phyloP scores from a whole-genome alignment of 1,139 yeast species.

The Taphrina communis region DNA sequence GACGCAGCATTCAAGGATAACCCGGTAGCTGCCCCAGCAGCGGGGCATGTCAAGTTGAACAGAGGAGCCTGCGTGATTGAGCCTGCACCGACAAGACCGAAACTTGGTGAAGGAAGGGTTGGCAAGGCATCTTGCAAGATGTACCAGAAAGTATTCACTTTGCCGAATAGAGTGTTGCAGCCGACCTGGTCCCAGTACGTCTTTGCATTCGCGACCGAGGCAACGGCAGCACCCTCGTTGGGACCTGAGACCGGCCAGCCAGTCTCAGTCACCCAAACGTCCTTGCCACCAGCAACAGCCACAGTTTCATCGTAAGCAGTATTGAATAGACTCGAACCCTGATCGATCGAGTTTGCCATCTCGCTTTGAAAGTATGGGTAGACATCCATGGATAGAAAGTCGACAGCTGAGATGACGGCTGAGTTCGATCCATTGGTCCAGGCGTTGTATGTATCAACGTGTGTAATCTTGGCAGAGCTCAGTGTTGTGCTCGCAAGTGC shows the following conservation, averaged over 20 bases:
- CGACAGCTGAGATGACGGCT: slow-evolving; percentile 78
- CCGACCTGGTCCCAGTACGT: slow-evolving; percentile 32
- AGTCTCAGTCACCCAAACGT: slow-evolving; percentile 95
- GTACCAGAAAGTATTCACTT: slow-evolving; percentile 35
- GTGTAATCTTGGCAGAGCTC: slow-evolving; percentile 62
- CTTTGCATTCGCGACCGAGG: slow-evolving; percentile 27
- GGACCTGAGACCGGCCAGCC: slow-evolving; percentile 97
- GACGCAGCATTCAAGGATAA: slow-evolving; percentile 8
- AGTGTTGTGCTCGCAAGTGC: slow-evolving; percentile 14
- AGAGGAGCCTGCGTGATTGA: slow-evolving; percentile 25
- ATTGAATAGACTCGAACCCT: slow-evolving; percentile 95
- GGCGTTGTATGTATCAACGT: slow-evolving; percentile 94
- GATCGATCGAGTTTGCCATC: slow-evolving; percentile 67
- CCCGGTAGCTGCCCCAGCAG: slow-evolving; percentile 2
- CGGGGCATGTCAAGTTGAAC: slow-evolving; percentile 26
- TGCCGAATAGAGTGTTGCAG: slow-evolving; percentile 24
- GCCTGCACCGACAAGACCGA: slow-evolving; percentile 27
- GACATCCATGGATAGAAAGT: slow-evolving; percentile 87
- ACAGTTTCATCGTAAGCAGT: slow-evolving; percentile 83
- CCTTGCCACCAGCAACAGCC: slow-evolving; percentile 54
- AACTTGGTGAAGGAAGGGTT: slow-evolving; percentile 25
- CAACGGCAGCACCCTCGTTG: slow-evolving; percentile 53
- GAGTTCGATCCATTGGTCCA: slow-evolving; percentile 75
- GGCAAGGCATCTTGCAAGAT: slow-evolving; percentile 27
- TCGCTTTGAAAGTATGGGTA: slow-evolving; percentile 89